A percentile compares a stretch with the other conserved stretches of the same genome.
These are phyloP conservation scores for Penicillium turbatum DNA, from an alignment of 495 filamentous ascomycete species.

Conservation along the genomic window DNA sequence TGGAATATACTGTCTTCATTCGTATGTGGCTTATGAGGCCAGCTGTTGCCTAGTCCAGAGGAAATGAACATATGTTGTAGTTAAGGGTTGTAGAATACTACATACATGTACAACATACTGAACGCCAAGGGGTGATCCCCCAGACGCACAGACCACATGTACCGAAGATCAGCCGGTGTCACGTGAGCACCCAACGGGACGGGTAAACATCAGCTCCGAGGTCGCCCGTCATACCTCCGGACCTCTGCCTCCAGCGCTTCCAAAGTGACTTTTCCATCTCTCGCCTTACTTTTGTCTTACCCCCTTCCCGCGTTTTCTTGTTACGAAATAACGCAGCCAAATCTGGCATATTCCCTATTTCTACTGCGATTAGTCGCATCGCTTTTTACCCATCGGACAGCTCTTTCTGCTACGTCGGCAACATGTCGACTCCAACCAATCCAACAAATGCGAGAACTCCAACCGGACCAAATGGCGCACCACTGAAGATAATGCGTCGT, in stretches of 20 bases:
- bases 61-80: too few relatives aligned
- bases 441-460: constrained; percentile 28
- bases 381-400: not conserved
- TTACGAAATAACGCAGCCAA: not conserved
- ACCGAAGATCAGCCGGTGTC: not conserved
- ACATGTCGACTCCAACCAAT: constrained; percentile 38
- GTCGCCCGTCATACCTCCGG: not conserved
- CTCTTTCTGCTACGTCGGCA: constrained; percentile 2
- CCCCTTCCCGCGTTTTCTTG: not conserved
- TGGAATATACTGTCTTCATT: too few relatives aligned
- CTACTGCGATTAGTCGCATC: not conserved
- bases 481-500: constrained; percentile 39
- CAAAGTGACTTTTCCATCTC: not conserved
- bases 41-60: too few relatives aligned
- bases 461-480: constrained; percentile 33
- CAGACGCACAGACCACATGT: not conserved
- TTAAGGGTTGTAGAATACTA: too few relatives aligned
- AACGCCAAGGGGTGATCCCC: not conserved
- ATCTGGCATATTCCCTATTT: not conserved
- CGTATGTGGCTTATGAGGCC: too few relatives aligned
- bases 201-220: not conserved
- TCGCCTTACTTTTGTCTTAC: not conserved
- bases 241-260: not conserved
- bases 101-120: too few relatives aligned
- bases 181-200: not conserved